Percentiles rank a stretch among this genome's conserved stretches.
Evolutionary conservation across 371 early-diverging fungal species (phyloP).

Genomic region (Capillidium rhysosporum): DNA sequence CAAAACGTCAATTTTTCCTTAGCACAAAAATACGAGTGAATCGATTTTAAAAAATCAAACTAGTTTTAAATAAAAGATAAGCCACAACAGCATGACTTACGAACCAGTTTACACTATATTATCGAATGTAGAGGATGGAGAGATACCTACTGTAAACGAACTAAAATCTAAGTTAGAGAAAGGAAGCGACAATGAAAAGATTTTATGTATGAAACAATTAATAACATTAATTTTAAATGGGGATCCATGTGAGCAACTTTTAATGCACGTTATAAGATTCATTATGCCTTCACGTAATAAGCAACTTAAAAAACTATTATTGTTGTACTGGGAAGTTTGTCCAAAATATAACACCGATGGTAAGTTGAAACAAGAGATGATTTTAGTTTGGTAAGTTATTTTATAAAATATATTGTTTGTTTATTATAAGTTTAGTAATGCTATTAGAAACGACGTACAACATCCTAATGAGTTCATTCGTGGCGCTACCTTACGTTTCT

Average conservation of each 20-base stretch:
- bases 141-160: conserved; percentile 32
- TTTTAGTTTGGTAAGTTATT: conserved; percentile 65
- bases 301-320: conserved; percentile 69
- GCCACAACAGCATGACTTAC: conserved; percentile 7
- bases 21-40: no score
- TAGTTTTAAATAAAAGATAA: no score
- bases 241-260: conserved; percentile 67
- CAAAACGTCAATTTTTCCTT: no score
- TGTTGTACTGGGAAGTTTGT: conserved; percentile 93
- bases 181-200: conserved; percentile 76
- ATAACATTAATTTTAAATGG: conserved; percentile 79
- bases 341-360: conserved; percentile 84
- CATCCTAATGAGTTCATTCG: conserved; percentile 99
- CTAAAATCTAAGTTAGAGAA: conserved; percentile 66
- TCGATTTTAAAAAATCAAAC: no score
- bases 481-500: conserved; percentile 83
- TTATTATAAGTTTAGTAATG: conserved; percentile 39
- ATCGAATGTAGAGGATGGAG: conserved; percentile 39
- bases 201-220: conserved; percentile 82
- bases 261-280: conserved; percentile 78
- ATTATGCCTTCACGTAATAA: conserved; percentile 10
- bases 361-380: conserved; percentile 87
- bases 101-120: conserved; percentile 50
- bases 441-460: conserved; percentile 89
- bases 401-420: not conserved